phyloP scores from a whole-genome alignment of 2,329 filamentous ascomycete species.

The Botryosphaeria agaves region DNA sequence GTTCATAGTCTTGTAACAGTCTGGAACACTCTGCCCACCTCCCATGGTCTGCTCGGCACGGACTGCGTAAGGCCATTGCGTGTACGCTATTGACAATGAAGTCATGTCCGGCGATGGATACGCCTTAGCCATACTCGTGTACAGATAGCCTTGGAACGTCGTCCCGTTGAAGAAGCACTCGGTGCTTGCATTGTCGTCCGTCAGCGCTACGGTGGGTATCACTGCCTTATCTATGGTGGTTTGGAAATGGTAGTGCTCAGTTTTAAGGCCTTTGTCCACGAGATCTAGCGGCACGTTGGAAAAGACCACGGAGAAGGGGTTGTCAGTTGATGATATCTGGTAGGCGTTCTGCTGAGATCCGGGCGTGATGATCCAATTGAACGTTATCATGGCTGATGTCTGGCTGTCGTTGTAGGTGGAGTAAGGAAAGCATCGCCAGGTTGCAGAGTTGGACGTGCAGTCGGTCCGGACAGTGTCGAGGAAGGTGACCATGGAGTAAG shows the following conservation, averaged over 20 bases:
- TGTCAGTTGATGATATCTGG: constrained; percentile 36
- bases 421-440: constrained; percentile 47
- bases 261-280: constrained; percentile 26
- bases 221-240: constrained; percentile 36
- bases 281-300: constrained; percentile 32
- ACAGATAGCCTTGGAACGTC: constrained; percentile 38
- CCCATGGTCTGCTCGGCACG: constrained; percentile 35
- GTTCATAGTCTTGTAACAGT: constrained; percentile 30
- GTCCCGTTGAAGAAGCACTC: constrained; percentile 43
- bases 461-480: constrained; percentile 34
- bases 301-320: constrained; percentile 41
- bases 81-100: constrained; percentile 12
- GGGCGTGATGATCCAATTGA: constrained; percentile 39
- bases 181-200: constrained; percentile 25
- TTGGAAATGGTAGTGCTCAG: constrained; percentile 42
- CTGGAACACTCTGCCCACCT: constrained; percentile 32
- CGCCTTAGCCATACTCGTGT: constrained; percentile 33
- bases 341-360: too few relatives aligned
- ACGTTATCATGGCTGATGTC: constrained; percentile 29
- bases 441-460: constrained; percentile 40
- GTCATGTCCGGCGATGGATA: constrained; percentile 11
- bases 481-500: constrained; percentile 42
- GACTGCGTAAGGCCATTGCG: constrained; percentile 40
- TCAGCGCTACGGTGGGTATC: constrained; percentile 27
- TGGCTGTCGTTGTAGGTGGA: constrained; percentile 27